Conservation (phyloP, 2,329 filamentous ascomycete genomes). For the Talaromyces pinophilus region DNA sequence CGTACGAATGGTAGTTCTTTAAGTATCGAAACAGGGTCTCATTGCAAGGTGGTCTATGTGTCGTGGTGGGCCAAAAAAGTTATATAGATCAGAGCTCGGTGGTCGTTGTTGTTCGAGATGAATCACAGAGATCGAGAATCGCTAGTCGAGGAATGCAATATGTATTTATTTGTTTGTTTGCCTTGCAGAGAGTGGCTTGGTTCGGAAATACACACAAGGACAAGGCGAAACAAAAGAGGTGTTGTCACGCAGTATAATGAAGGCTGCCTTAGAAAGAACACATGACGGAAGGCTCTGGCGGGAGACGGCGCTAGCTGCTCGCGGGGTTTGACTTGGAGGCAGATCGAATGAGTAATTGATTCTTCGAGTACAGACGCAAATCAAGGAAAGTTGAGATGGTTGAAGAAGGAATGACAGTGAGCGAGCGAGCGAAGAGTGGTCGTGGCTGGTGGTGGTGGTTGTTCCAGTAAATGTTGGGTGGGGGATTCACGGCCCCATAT, state of each 20-base stretch:
- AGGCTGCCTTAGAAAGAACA: constrained; percentile 19
- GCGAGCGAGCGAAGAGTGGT: background rate
- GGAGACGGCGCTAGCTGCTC: background rate
- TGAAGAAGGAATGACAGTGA: constrained; percentile 2
- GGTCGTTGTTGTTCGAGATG: background rate
- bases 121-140: background rate
- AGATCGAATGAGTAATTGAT: background rate
- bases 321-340: background rate
- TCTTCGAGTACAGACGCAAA: background rate
- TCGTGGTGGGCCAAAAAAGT: background rate
- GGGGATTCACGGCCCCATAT: constrained; percentile 1
- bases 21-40: constrained; percentile 1
- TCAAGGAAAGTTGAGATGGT: background rate
- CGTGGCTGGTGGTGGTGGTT: background rate
- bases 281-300: constrained; percentile 16
- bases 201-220: constrained; percentile 3
- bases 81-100: background rate
- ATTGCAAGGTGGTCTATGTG: background rate
- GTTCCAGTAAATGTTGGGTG: constrained; percentile 1
- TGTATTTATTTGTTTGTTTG: background rate
- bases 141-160: background rate
- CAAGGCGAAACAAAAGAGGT: constrained; percentile 6
- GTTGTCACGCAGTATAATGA: constrained; percentile 8
- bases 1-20: constrained; percentile 20
- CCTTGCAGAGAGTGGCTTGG: constrained; percentile 4